These are phyloP conservation scores for Byssochlamys sp. DNA, from an alignment of 2,329 filamentous ascomycete genomes.

Conservation along the genomic window DNA sequence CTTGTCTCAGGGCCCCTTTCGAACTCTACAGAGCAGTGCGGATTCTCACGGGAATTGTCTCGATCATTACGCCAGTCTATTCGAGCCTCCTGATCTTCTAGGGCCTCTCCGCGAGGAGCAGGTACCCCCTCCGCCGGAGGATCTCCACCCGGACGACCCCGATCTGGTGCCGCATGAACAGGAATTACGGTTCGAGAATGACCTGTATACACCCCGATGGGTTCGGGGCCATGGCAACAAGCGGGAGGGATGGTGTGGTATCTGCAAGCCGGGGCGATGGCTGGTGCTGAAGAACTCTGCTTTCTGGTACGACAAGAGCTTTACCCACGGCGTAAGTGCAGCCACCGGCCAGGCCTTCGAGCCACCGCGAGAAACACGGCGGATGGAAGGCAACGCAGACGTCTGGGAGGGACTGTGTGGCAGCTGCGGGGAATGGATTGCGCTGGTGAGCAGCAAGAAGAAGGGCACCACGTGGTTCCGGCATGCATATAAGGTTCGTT, in stretches of 20 bases:
- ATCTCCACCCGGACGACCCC: conserved; percentile 70
- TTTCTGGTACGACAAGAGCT: conserved; percentile 89
- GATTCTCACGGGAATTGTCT: conserved; percentile 50
- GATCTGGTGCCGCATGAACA: conserved; percentile 70
- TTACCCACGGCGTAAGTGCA: conserved; percentile 76
- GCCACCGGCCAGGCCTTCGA: conserved; percentile 70
- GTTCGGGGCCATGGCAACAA: conserved; percentile 78
- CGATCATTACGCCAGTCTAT: conserved; percentile 61
- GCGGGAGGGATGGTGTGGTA: conserved; percentile 80
- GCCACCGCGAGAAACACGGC: conserved; percentile 62
- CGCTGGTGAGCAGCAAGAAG: conserved; percentile 62
- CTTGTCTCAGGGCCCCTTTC: conserved; percentile 63
- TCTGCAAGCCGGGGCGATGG: conserved; percentile 79
- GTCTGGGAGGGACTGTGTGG: conserved; percentile 30
- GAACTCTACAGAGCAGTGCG: conserved; percentile 65
- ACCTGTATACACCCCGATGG: conserved; percentile 75
- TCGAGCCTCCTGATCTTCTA: conserved; percentile 67
- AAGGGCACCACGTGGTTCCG: conserved; percentile 89
- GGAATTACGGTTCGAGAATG: conserved; percentile 66
- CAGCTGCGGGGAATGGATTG: conserved; percentile 25
- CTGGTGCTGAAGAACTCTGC: conserved; percentile 81
- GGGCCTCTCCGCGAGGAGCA: conserved; percentile 66
- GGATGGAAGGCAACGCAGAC: conserved; percentile 67
- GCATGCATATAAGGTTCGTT: conserved; percentile 71
- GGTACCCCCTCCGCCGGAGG: conserved; percentile 62